Percentiles rank a stretch among this genome's conserved stretches.
Evolutionary conservation across 2,329 filamentous ascomycete genomes (phyloP).

Genomic region (Talaromyces piceae): DNA sequence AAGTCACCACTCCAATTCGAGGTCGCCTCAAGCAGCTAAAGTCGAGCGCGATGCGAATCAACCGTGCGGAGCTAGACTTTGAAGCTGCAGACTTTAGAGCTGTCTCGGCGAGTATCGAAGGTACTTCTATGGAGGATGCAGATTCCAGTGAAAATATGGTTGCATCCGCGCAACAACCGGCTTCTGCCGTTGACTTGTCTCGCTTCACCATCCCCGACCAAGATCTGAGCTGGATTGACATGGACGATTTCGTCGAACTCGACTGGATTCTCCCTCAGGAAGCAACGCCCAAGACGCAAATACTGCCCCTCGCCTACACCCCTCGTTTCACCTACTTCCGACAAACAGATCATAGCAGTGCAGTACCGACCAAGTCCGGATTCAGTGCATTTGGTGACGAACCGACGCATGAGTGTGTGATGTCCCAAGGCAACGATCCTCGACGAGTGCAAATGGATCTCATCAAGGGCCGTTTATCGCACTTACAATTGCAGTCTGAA

Average conservation of each 20-base stretch:
- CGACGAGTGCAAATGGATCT: conserved; percentile 79
- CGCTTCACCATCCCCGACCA: conserved; percentile 93
- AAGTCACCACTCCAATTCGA: conserved; percentile 75
- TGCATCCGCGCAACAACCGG: conserved; percentile 47
- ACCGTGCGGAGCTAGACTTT: conserved; percentile 87
- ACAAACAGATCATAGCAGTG: conserved; percentile 83
- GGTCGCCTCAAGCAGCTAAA: conserved; percentile 68
- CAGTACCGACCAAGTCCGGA: conserved; percentile 65
- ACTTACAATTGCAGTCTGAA: conserved; percentile 69
- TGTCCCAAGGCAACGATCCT: conserved; percentile 85
- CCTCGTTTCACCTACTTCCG: conserved; percentile 97
- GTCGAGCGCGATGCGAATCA: conserved; percentile 91
- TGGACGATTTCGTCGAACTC: conserved; percentile 98
- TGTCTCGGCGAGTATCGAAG: conserved; percentile 81
- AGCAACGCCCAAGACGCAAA: conserved; percentile 86
- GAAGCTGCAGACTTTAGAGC: conserved; percentile 87
- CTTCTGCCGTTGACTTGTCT: conserved; percentile 57
- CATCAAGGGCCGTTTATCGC: conserved; percentile 70
- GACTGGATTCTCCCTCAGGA: conserved; percentile 93
- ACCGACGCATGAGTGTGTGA: conserved; percentile 88
- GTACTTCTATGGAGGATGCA: conserved; percentile 69
- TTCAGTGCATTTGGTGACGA: conserved; percentile 90
- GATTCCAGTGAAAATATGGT: conserved; percentile 55
- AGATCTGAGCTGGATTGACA: conserved; percentile 94
- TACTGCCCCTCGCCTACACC: conserved; percentile 82